Base-by-base conservation (phyloP, 352 stramenopile genomes). In the Phytopythium helicoides region DNA sequence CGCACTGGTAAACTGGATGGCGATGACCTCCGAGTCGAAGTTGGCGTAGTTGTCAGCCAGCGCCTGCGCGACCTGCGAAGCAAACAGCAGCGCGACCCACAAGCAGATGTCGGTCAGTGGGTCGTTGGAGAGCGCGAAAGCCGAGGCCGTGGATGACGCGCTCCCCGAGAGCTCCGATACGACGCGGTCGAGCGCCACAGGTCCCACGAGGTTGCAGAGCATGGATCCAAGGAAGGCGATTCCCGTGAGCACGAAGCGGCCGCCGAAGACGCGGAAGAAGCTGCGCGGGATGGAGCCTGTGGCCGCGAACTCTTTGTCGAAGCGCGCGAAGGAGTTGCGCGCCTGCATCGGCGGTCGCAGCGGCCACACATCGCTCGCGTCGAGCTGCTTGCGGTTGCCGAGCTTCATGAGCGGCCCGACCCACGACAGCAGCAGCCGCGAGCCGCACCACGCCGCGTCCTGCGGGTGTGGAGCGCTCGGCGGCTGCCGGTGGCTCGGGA, bases 71-170 rank as follows among this genome's bases (percentile, higher is more conserved):
- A 86, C 60, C 47, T 82, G 66, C 0, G 72, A 58, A 1, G 37
- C 64, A 38, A 89, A 81, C 7, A 89, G 72, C 6, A 58, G 14
- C 6, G 15, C 35, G 14, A 89, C 54, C 71, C 73, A 85, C 35
- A 51, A 11, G 3, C 62, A 23, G 15, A 74, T 53, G 8, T 33
- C 28, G n/a, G n/a, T n/a, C n/a, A n/a, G n/a, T n/a, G 47, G 47
- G 9, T 48, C 36, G 9, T 72, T 25, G 2, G 58, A 45, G 49
- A 64, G 73, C 0, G 46, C 9, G 7, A 71, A 22, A 8, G 28
- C 23, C 1, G 62, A 73, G 12, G n/a, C n/a, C n/a, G n/a, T n/a
- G n/a, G n/a, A n/a, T n/a, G n/a, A n/a, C n/a, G n/a, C n/a, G 28
- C 28, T 9, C 5, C 28, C 9, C n/a, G n/a, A 5, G 9, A 9